Base-by-base conservation (phyloP, 129 eudicot species). In the Cynara cardunculus region DNA sequence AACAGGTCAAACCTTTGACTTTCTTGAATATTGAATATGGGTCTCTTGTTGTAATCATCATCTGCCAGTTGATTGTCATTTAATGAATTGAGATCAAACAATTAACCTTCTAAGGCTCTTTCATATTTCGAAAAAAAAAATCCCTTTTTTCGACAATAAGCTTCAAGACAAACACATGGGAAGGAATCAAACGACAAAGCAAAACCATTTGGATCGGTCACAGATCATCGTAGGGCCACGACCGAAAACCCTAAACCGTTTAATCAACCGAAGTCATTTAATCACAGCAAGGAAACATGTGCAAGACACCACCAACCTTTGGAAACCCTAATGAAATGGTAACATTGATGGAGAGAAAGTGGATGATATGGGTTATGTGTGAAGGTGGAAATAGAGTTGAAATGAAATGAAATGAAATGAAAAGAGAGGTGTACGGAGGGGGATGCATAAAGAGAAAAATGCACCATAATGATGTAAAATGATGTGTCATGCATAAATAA, bases 401-500 rank as follows among this genome's bases (percentile, higher is more conserved):
- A 5, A 19, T 34, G 76, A 82, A 70, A 69, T 25, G 69, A 82
- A 74, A 32, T 8, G 72, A 61, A 76, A 75, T 14, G 18, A 27
- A 41, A 25, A 9, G 44, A 71, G 62, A 9, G 21, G 61, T 30
- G 86, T 82, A 82, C 82, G 85, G 85, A 76, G 66, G 25, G 25
- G 16, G 81, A 76, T 46, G 76, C 81, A 69, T 69, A 69, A 39
- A 76, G 66, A 49, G 86, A 27, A 77, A 76, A 56, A 77, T 77
- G 74, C 74, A 77, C 86, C 69, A 77, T 77, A 83, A 61, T 77
- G 72, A 77, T 83, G 86, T 83, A 83, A 83, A 77, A 77, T 83
- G 86, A 83, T 77, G 86, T 83, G 86, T 83, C 86, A 83, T 83
- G 86, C 78, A 83, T 77, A 77, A 77, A 83, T 83, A 77, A 77